phyloP scores from a whole-genome alignment of 176 grass and related monocot species.

The Zea luxurians region DNA sequence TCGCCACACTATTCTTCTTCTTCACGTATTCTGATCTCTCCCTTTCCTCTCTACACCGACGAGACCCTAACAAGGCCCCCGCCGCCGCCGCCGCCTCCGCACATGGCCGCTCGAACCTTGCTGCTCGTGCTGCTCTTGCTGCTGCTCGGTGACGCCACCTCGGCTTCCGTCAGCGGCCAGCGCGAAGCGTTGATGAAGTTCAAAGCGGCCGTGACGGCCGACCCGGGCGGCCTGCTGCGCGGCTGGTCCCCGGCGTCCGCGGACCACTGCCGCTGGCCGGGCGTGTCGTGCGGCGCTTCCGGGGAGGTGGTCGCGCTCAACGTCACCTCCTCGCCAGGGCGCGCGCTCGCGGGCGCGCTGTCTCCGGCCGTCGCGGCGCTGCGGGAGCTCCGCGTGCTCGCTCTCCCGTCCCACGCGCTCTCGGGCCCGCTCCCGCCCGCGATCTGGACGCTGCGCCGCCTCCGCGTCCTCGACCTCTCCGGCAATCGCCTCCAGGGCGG shows the following conservation, averaged over 20 bases:
- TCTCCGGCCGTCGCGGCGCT: constrained; percentile 59
- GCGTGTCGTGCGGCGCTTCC: constrained; percentile 54
- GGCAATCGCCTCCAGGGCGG: constrained; percentile 66
- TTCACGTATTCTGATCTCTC: no score
- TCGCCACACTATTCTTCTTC: no score
- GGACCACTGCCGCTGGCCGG: constrained; percentile 72
- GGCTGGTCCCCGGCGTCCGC: constrained; percentile 44
- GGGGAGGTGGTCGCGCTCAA: constrained; percentile 62
- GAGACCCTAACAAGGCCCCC: neutral
- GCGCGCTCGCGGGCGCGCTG: constrained; percentile 55
- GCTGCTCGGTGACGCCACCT: neutral
- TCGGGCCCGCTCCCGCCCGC: constrained; percentile 46
- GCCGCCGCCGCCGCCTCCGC: constrained; percentile 28
- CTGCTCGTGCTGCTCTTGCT: constrained; percentile 12
- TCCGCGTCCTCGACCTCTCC: constrained; percentile 61
- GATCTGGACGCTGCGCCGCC: constrained; percentile 58
- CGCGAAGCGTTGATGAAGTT: constrained; percentile 52
- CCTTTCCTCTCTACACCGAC: no score
- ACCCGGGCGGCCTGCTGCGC: constrained; percentile 52
- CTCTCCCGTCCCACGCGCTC: constrained; percentile 57
- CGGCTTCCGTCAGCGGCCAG: constrained; percentile 41
- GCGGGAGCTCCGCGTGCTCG: constrained; percentile 52
- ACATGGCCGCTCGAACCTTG: constrained; percentile 34
- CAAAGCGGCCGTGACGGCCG: constrained; percentile 55
- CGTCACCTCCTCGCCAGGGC: constrained; percentile 52